Evolutionary conservation across 495 filamentous ascomycete species (phyloP).

Genomic region (Arthonia radiata): DNA sequence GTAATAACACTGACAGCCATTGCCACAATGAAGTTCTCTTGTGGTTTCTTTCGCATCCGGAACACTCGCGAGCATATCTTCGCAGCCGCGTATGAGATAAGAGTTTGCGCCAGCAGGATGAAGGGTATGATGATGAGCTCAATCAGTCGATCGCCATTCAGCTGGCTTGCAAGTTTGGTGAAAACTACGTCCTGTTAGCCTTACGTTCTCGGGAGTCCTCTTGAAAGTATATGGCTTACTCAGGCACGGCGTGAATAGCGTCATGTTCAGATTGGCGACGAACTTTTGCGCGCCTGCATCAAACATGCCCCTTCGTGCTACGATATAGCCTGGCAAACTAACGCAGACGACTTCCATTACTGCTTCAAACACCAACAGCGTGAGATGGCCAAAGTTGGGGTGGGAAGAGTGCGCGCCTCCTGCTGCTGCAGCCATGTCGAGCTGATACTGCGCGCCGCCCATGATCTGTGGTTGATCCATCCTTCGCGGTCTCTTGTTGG

Average conservation of each 20-base stretch:
- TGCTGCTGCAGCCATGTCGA: no score
- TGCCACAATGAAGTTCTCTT: slow-evolving; percentile 69
- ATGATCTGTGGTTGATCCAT: no score
- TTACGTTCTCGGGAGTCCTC: no score
- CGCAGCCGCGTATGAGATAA: slow-evolving; percentile 59
- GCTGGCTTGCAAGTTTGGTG: slow-evolving; percentile 87
- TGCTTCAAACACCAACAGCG: slow-evolving; percentile 81
- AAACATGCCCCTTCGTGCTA: slow-evolving; percentile 73
- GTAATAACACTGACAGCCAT: slow-evolving; percentile 45
- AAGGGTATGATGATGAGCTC: slow-evolving; percentile 83
- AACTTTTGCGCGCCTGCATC: slow-evolving; percentile 88
- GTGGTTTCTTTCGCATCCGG: slow-evolving; percentile 55
- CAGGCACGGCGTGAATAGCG: slow-evolving; percentile 84
- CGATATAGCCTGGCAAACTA: slow-evolving; percentile 80
- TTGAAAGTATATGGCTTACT: no score
- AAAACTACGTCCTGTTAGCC: slow-evolving; percentile 39
- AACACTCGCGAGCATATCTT: slow-evolving; percentile 42
- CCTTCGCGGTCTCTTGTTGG: no score
- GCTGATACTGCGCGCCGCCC: no score
- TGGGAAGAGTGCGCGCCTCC: slow-evolving; percentile 25
- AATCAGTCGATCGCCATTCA: slow-evolving; percentile 67
- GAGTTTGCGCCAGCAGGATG: slow-evolving; percentile 71
- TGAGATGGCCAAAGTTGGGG: slow-evolving; percentile 45
- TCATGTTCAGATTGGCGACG: slow-evolving; percentile 80
- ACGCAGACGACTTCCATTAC: slow-evolving; percentile 93